Conservation (phyloP, 805 yeast genomes). For the Metschnikowia bowlesiae region DNA sequence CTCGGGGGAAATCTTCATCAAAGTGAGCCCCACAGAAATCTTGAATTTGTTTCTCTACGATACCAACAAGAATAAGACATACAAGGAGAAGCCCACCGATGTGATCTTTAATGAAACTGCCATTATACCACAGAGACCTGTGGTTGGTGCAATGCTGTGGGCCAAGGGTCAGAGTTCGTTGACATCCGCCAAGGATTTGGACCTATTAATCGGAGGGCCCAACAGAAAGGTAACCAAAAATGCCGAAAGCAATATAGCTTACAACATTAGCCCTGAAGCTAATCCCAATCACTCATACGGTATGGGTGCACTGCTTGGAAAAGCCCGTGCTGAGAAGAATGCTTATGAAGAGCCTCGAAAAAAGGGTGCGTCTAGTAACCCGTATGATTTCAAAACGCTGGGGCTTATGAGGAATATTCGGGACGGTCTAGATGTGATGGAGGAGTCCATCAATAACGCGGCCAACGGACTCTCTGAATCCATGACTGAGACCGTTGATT, state of each 20-base stretch:
- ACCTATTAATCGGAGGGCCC: constrained; percentile 67
- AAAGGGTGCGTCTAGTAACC: constrained; percentile 18
- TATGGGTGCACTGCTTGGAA: constrained; percentile 12
- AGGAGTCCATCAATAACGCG: constrained; percentile 52
- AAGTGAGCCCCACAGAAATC: constrained; percentile 49
- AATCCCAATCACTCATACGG: constrained; percentile 35
- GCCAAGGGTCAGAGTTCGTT: constrained; percentile 66
- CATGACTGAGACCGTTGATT: constrained; percentile 48
- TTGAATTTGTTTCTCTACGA: constrained; percentile 22
- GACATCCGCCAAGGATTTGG: constrained; percentile 60
- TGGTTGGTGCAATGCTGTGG: constrained; percentile 77
- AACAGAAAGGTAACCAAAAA: constrained; percentile 58
- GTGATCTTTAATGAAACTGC: constrained; percentile 65
- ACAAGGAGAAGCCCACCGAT: constrained; percentile 40
- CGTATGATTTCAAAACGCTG: constrained; percentile 38
- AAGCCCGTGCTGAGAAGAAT: constrained; percentile 1
- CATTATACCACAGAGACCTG: constrained; percentile 73
- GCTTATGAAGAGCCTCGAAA: constrained; percentile 49
- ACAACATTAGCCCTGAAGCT: constrained; percentile 43
- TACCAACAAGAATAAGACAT: constrained; percentile 18
- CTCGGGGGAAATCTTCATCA: constrained; percentile 55
- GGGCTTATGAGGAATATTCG: constrained; percentile 44
- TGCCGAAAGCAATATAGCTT: constrained; percentile 54
- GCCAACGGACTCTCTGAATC: constrained; percentile 52
- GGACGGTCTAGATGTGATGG: constrained; percentile 49